Base-by-base conservation (phyloP, 2,329 filamentous ascomycete species). In the Sarocladium strictum region DNA sequence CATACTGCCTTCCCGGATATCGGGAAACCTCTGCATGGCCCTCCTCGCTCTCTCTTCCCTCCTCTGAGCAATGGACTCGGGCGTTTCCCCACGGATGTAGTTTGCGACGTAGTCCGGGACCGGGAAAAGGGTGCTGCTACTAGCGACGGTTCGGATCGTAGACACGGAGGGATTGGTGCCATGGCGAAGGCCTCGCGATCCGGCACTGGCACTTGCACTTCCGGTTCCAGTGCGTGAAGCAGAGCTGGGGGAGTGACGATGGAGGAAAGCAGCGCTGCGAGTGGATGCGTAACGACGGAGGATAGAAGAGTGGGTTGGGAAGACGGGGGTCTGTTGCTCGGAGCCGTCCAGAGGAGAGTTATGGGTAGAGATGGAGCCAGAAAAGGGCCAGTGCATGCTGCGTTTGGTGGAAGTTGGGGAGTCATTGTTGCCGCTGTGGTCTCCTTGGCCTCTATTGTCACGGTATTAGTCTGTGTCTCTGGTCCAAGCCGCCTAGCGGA, bases 81-180 rank as follows among this genome's bases (percentile, higher is more conserved):
- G 77, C 2, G 78, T 81, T 64, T 81, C 78, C 45, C 78, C 78
- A 38, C 77, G 73, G 57, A 81, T 70, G 62, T 76, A 81, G 63
- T 79, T 76, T 58, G 78, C 69, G 38, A 81, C 74, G 59, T 81
- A 81, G 64, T 81, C 78, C 9, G 78, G 78, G 15, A 81, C 50
- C 6, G 50, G 50, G 35, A 53, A 53, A 15, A 53, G 50, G 14
- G 32, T 53, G 21, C 50, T 53, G 50, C 32, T 53, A 33, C 50
- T 53, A 14, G 50, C 50, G 15, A 53, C 33, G 21, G 50, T 53
- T 21, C 32, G 10, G 21, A 53, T 40, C 5, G 50, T 53, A 7
- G 50, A 53, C 33, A 40, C 40, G 23, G 50, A 53, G 3, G 50
- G 21, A 19, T 40, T 53, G 21, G 50, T 21, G 14, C 32, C 32